Conservation (phyloP, 2,329 filamentous ascomycete species). For the Claviceps paspali region DNA sequence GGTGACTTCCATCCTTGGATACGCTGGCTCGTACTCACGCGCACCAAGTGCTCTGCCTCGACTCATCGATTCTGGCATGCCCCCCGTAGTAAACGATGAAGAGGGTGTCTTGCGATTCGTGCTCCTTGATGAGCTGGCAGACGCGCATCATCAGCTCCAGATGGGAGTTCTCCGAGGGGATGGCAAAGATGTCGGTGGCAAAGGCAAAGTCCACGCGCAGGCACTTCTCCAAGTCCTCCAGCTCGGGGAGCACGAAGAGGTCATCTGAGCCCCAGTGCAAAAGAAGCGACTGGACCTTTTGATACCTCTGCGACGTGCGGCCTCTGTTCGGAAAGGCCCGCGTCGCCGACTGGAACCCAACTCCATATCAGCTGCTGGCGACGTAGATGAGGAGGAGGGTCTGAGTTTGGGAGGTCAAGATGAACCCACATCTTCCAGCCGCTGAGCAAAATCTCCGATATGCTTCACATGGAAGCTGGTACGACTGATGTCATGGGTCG, state of each 20-base stretch:
- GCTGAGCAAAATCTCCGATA: conserved; percentile 36
- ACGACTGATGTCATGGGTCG: conserved; percentile 42
- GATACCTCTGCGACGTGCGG: conserved; percentile 36
- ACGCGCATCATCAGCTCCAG: conserved; percentile 42
- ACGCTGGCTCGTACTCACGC: conserved; percentile 25
- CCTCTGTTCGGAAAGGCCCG: conserved; percentile 42
- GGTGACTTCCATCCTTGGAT: background rate
- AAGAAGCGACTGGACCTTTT: conserved; percentile 37
- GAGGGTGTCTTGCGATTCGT: conserved; percentile 38
- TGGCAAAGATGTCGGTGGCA: conserved; percentile 41
- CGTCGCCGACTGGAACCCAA: conserved; percentile 32
- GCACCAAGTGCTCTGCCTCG: conserved; percentile 45
- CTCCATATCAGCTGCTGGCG: background rate
- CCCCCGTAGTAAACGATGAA: conserved; percentile 46
- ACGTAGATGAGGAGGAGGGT: background rate
- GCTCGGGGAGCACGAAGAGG: conserved; percentile 40
- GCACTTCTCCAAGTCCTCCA: conserved; percentile 40
- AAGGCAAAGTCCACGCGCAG: conserved; percentile 40
- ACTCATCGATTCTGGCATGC: conserved; percentile 43
- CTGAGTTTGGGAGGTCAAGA: background rate
- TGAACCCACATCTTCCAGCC: conserved; percentile 35
- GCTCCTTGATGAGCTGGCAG: conserved; percentile 39
- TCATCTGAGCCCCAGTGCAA: conserved; percentile 44
- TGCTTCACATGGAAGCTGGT: conserved; percentile 44
- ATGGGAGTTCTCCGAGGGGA: conserved; percentile 42